Base-by-base conservation (phyloP, 2,329 filamentous ascomycete species). In the Dactylellina sp. region DNA sequence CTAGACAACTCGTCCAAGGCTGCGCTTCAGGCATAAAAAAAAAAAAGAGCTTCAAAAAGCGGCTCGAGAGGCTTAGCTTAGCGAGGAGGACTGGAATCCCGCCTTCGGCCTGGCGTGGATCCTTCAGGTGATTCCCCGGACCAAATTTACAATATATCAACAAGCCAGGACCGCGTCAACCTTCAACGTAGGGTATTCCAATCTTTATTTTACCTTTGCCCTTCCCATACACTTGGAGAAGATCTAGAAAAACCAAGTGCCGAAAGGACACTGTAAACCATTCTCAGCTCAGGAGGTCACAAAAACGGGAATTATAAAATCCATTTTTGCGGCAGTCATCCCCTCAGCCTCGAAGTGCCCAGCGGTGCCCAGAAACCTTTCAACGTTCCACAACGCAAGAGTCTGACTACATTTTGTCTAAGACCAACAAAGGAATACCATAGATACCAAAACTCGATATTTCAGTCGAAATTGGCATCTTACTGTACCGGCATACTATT, bases 71-170 rank as follows among this genome's bases (percentile, higher is more conserved):
- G 50, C 61, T 65, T 56, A 53, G 50, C 61, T 32, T 32, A 32
- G 28, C 28, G 28, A 32, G 28, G 9, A 9, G 9, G 9, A 32
- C 28, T 9, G 9, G 24, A 65, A 65, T 65, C 61, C 61, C 49
- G 49, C 39, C 55, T 25, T 42, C 40, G 20, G 42, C 7, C 42
- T 25, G 22, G 42, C 50, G 50, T 59, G 44, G 62, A 65, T 65
- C 61, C 61, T 57, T 57, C 61, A 39, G 32, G 25, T 66, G 59
- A 62, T 61, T 49, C 57, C 42, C 42, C 20, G 20, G 42, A 46
- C 16, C 20, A 18, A 12, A 6, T 12, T 3, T 16, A 7, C 4
- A 14, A 40, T 57, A 57, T 57, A 57, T 40, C 44, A 57, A 55
- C 32, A 40, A 7, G 37, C 20, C 16, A 20, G 6, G 12, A 18